Percentiles rank a stretch among this genome's conserved stretches.
phyloP scores from a whole-genome alignment of 768 basidiomycete species.

The Suillus placidus region DNA sequence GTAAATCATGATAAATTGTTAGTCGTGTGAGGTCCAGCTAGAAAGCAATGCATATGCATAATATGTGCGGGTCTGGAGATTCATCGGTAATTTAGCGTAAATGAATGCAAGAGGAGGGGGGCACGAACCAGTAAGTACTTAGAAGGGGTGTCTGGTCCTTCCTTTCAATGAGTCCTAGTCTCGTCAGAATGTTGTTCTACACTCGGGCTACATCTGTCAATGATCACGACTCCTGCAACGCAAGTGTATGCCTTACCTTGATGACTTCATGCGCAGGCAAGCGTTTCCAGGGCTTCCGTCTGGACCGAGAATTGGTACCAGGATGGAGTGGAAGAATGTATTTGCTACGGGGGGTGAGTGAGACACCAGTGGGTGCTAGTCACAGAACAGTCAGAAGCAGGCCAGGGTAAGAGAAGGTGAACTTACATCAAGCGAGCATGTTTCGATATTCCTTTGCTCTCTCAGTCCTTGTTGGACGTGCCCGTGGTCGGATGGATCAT shows the following conservation, averaged over 20 bases:
- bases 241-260: neutral
- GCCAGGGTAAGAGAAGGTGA: neutral
- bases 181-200: neutral
- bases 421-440: conserved; percentile 1
- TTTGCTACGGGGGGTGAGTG: conserved; percentile 2
- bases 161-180: neutral
- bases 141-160: neutral
- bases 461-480: neutral
- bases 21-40: neutral
- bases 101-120: neutral
- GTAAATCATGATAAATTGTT: neutral
- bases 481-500: neutral
- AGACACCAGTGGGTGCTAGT: neutral
- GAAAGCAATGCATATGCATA: neutral
- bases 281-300: conserved; percentile 1
- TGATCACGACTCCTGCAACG: neutral
- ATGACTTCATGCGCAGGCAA: conserved; percentile 1
- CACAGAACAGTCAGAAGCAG: neutral
- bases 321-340: neutral
- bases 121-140: neutral
- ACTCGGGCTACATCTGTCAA: neutral
- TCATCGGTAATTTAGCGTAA: neutral
- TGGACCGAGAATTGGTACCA: neutral
- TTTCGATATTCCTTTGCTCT: conserved; percentile 3
- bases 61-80: neutral